phyloP scores from a whole-genome alignment of 441 rosid species.

The Macaranga tanarius region DNA sequence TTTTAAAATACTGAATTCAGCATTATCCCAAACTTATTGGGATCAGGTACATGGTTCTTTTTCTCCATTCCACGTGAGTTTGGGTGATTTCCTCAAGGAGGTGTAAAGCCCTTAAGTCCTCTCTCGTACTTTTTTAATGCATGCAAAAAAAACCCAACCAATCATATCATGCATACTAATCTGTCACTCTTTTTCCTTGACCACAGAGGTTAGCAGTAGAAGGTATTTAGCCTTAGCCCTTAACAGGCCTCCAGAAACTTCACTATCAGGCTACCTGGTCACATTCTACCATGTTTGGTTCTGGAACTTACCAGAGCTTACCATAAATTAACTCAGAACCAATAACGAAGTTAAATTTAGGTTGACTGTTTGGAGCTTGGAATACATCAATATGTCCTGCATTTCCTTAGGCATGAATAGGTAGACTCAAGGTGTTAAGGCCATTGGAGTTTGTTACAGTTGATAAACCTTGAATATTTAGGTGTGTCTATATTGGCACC shows the following conservation, averaged over 20 bases:
- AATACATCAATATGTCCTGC: background rate
- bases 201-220: background rate
- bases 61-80: no score
- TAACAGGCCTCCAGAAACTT: background rate
- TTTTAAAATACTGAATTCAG: no score
- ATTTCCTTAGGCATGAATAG: background rate
- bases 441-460: background rate
- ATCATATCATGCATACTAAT: no score
- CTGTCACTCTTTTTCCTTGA: background rate
- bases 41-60: no score
- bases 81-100: no score
- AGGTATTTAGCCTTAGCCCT: background rate
- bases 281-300: background rate
- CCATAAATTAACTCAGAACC: constrained; percentile 1
- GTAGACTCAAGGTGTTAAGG: background rate
- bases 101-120: no score
- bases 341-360: background rate
- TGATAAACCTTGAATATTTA: background rate
- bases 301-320: background rate
- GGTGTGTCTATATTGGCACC: background rate
- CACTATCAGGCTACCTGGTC: background rate
- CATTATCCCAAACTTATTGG: no score
- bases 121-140: no score
- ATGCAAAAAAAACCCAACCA: no score
- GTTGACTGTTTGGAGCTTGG: background rate